phyloP scores from a whole-genome alignment of 2,329 filamentous ascomycete genomes.

The Stemphylium lycopersici region DNA sequence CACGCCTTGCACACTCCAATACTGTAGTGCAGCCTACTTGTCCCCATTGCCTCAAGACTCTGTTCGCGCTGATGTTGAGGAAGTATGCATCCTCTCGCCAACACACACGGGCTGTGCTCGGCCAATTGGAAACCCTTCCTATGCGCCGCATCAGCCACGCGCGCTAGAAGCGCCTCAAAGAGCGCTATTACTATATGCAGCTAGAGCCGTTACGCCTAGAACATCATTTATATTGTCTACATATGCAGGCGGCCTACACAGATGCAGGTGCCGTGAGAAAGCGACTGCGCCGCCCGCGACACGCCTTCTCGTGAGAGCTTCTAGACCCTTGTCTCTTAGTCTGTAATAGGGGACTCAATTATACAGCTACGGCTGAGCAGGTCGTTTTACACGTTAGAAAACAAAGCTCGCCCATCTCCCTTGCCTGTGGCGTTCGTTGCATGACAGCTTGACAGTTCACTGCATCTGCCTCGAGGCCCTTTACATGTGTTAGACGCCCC shows the following conservation, averaged over 20 bases:
- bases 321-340: background rate
- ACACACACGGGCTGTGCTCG: background rate
- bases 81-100: background rate
- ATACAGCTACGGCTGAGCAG: too few species aligned
- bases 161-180: background rate
- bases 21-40: too few species aligned
- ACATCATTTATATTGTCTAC: conserved; percentile 13
- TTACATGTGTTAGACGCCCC: background rate
- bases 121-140: background rate
- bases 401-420: background rate
- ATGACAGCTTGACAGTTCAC: background rate
- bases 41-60: too few species aligned
- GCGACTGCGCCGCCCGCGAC: conserved; percentile 10
- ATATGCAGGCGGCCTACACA: conserved; percentile 5
- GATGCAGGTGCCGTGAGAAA: background rate
- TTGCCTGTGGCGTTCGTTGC: background rate
- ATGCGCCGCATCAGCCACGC: background rate
- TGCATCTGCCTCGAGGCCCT: background rate
- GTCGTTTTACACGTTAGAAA: too few species aligned
- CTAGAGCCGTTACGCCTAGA: conserved; percentile 1
- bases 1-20: background rate
- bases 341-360: too few species aligned
- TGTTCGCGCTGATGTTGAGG: background rate
- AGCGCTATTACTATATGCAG: conserved; percentile 2
- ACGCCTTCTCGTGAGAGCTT: background rate